A percentile compares a stretch with the other conserved stretches of the same genome.
Evolutionary conservation across 345 rosid genomes (phyloP).

Genomic region (Mallotus nudiflorus): DNA sequence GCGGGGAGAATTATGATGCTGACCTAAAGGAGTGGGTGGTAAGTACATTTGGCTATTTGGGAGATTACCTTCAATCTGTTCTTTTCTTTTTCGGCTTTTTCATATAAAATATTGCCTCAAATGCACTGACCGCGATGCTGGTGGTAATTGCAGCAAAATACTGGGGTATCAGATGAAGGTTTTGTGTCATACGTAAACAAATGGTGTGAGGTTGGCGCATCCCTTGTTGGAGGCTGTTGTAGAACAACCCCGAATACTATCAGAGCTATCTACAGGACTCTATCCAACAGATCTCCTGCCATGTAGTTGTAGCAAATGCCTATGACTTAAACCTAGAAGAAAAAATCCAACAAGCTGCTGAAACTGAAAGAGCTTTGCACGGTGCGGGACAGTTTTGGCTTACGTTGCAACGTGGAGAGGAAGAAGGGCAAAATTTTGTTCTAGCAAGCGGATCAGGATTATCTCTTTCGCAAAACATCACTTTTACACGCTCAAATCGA

Average conservation of each 20-base stretch:
- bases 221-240: conserved; percentile 59
- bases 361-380: background rate
- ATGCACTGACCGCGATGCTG: background rate
- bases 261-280: conserved; percentile 51
- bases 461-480: no score
- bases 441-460: no score
- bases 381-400: background rate
- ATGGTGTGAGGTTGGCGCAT: conserved; percentile 71
- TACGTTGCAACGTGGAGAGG: background rate
- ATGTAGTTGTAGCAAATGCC: conserved; percentile 3
- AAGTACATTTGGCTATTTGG: conserved; percentile 28
- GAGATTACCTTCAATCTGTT: background rate
- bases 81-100: background rate
- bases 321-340: background rate
- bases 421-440: no score
- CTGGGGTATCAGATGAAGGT: conserved; percentile 69
- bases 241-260: conserved; percentile 65
- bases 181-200: conserved; percentile 64
- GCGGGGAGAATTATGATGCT: conserved; percentile 75
- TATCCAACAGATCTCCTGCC: conserved; percentile 37
- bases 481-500: no score
- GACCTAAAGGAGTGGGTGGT: conserved; percentile 74
- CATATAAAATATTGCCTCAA: background rate
- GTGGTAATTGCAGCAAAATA: conserved; percentile 53
- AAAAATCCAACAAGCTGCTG: conserved; percentile 5